Base-by-base conservation (phyloP, 1,284 basidiomycete species). In the Coniophora puteana region DNA sequence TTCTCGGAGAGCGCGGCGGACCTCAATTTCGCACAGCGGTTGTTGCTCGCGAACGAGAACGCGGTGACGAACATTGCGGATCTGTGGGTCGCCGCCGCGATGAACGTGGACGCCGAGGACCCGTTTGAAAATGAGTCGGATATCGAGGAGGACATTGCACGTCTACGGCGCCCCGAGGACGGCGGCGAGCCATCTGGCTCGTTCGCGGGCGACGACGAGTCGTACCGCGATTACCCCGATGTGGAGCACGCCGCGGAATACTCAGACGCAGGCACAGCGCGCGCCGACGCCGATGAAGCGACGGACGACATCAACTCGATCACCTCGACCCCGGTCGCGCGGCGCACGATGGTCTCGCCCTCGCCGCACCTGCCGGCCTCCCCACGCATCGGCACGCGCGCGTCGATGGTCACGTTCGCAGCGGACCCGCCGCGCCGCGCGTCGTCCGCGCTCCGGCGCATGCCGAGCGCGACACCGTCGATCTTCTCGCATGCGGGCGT, bases 11-110 rank as follows among this genome's bases (percentile, higher is more conserved):
- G n/a, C n/a, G n/a, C n/a, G n/a, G n/a, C n/a, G n/a, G 82, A 84
- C 50, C 68, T 86, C 40, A 89, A 87, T 54, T 91, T 98, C 52
- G 89, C 94, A 0, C 91, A 97, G 58, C 77, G 89, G 47, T 62
- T 95, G n/a, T 68, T 95, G 21, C 82, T 95, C 66, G 90, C 93
- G 4, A 93, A 94, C 61, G 90, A 93, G 59, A 87, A 90, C 55
- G 84, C 88, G 1, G 89, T 93, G 6, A 90, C 87, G 37, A 87
- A 84, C 48, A 87, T 95, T 50, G 86, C 89, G 4, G 92, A 94
- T 64, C 68, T 95, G 12, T 95, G 93, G 92, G 88, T 95, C 44
- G 91, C 92, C 8, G 85, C 91, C 17, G 93, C 93, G 4, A 90
- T 93, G 68, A 91, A 90, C 45, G 88, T 82, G 8, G 92, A 93